phyloP scores from a whole-genome alignment of 2,329 filamentous ascomycete species.

The Thielaviopsis punctulata region DNA sequence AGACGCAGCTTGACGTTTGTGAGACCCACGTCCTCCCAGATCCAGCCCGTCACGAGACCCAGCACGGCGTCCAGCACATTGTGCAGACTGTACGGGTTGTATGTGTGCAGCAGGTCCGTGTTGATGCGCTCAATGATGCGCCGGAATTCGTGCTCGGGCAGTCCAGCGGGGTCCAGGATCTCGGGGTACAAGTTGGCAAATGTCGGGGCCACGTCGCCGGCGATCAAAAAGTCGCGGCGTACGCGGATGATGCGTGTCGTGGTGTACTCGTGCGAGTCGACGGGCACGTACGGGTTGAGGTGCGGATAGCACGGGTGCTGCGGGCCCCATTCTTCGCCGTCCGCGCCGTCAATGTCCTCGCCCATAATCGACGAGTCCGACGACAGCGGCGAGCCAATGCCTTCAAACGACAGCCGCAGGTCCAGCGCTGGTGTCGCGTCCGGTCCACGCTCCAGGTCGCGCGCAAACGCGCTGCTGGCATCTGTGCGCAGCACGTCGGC shows the following conservation, averaged over 20 bases:
- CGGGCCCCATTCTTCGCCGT: slow-evolving; percentile 76
- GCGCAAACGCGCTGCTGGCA: slow-evolving; percentile 23
- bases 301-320: slow-evolving; percentile 91
- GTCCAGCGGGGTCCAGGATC: slow-evolving; percentile 68
- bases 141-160: slow-evolving; percentile 77
- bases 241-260: slow-evolving; percentile 83
- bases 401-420: slow-evolving; percentile 31
- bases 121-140: slow-evolving; percentile 70
- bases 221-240: slow-evolving; percentile 75
- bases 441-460: slow-evolving; percentile 38
- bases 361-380: slow-evolving; percentile 45
- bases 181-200: slow-evolving; percentile 95
- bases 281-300: slow-evolving; percentile 74
- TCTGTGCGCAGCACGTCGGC: too few species aligned
- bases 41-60: slow-evolving; percentile 73
- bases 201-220: slow-evolving; percentile 77
- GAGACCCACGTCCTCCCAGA: slow-evolving; percentile 82
- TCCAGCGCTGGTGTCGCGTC: slow-evolving; percentile 21
- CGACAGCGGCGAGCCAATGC: slow-evolving; percentile 32
- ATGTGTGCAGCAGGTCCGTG: slow-evolving; percentile 54
- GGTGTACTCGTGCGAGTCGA: slow-evolving; percentile 54
- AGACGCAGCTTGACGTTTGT: slow-evolving; percentile 59
- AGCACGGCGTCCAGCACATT: slow-evolving; percentile 68
- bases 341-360: slow-evolving; percentile 45
- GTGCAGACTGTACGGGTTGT: slow-evolving; percentile 58